phyloP scores from a whole-genome alignment of 164 flowering plant genomes.

The Cinnamomum micranthum region DNA sequence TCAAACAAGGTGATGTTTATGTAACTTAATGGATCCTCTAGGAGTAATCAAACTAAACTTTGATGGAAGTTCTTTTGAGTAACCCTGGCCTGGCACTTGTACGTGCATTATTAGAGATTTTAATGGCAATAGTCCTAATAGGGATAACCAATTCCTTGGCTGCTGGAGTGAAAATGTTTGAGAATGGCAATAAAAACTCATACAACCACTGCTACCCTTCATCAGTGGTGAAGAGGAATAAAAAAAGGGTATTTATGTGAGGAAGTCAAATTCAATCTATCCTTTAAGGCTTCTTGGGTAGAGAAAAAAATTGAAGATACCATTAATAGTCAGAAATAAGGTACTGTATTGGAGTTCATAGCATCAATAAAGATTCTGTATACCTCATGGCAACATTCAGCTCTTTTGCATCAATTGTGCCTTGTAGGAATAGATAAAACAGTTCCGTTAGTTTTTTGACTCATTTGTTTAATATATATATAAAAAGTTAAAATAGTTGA shows the following conservation, averaged over 20 bases:
- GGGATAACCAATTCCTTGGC: not conserved
- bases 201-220: not conserved
- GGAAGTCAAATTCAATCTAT: too few species aligned
- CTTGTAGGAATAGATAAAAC: conserved; percentile 27
- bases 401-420: conserved; percentile 96
- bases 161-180: not conserved
- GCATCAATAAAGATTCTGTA: not conserved
- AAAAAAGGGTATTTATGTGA: too few species aligned
- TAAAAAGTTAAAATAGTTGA: not conserved
- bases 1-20: too few species aligned
- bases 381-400: conserved; percentile 99
- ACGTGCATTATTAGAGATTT: not conserved
- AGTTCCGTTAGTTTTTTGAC: not conserved
- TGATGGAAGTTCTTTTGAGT: not conserved
- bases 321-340: not conserved
- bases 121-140: not conserved
- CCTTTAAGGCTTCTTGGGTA: too few species aligned
- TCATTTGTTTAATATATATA: not conserved
- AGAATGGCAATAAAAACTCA: not conserved
- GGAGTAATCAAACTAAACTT: not conserved
- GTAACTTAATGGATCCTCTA: not conserved
- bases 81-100: not conserved
- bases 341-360: not conserved
- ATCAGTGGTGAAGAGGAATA: too few species aligned
- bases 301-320: too few species aligned